phyloP scores from a whole-genome alignment of 441 rosid genomes.

The Mallotus japonicus region DNA sequence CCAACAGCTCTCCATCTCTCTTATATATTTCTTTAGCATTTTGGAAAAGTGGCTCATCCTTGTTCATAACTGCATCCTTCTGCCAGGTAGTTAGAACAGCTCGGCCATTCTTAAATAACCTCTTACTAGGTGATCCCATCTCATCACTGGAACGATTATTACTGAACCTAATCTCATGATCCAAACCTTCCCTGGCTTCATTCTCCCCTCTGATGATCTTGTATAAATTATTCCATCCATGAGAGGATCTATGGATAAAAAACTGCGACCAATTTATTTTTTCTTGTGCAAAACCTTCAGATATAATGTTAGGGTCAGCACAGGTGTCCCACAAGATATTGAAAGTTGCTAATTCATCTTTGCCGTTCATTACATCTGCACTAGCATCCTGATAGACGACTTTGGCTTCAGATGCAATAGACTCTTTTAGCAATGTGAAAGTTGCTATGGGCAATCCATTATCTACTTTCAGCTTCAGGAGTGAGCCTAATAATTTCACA shows the following conservation, averaged over 20 bases:
- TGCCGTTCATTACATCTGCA: conserved; percentile 34
- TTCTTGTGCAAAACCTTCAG: conserved; percentile 58
- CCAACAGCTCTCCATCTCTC: conserved; percentile 89
- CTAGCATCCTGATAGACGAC: conserved; percentile 37
- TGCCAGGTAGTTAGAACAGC: conserved; percentile 53
- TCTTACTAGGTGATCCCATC: conserved; percentile 39
- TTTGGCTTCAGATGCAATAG: conserved; percentile 42
- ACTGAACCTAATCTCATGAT: conserved; percentile 39
- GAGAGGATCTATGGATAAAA: conserved; percentile 39
- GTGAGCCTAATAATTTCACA: conserved; percentile 47
- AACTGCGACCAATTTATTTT: conserved; percentile 47
- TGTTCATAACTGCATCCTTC: conserved; percentile 43
- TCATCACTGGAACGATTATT: conserved; percentile 38
- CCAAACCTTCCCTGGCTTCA: conserved; percentile 32
- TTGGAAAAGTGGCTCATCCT: conserved; percentile 51
- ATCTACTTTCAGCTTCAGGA: conserved; percentile 56
- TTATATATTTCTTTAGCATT: conserved; percentile 67
- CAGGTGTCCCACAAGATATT: conserved; percentile 61
- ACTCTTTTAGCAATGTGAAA: conserved; percentile 63
- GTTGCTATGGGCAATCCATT: conserved; percentile 49
- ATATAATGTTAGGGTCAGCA: conserved; percentile 63
- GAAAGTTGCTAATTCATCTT: conserved; percentile 42
- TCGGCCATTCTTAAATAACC: conserved; percentile 40
- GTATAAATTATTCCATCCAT: conserved; percentile 59
- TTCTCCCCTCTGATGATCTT: conserved; percentile 39